Evolutionary conservation across 768 basidiomycete species (phyloP), one percentile per base, ranked within the genome.

Genomic region (Fomitopsis serialis): DNA sequence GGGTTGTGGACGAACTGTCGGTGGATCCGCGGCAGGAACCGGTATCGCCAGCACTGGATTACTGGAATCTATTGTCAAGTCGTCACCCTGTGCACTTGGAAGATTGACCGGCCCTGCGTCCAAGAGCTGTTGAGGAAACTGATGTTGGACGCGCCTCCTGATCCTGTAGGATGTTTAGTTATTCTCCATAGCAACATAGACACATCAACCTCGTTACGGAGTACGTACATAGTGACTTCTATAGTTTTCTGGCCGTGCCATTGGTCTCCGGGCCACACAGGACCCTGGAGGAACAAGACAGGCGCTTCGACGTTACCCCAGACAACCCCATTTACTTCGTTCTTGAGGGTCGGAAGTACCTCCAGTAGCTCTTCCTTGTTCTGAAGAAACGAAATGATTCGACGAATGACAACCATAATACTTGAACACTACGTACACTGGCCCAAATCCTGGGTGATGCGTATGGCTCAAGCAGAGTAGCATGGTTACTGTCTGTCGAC

Each of bases 291-390:
- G 42, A 62, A 55, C 7, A 62, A 15, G n/a, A 61, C 52, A 2
- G 59, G 59, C 1, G 59, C 54, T 34, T 61, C 58, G 43, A 45
- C 15, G 45, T 43, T 29, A 2, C 50, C 53, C 48, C 48, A 59
- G 15, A 56, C 45, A n/a, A 64, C 22, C 6, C 56, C 55, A 19
- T 59, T 53, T 19, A 54, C 19, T 1, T 51, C 43, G 19, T 50
- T 52, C 1, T 52, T 35, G 3, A 61, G 45, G 24, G 57, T 56
- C 1, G 63, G 63, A 1, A 64, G 10, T 2, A 61, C 43, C 21
- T 54, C 35, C 11, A 37, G 35, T 9, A 64, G 50, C n/a, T 64
- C 63, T 15, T 45, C 48, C 45, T 58, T 61, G 53, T 19, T 59
- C 63, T 64, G 49, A 29, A 32, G 29, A 11, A 32, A 32, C n/a